Base-by-base conservation (phyloP, 768 basidiomycete species). In the Dacryopinax primogenitus region DNA sequence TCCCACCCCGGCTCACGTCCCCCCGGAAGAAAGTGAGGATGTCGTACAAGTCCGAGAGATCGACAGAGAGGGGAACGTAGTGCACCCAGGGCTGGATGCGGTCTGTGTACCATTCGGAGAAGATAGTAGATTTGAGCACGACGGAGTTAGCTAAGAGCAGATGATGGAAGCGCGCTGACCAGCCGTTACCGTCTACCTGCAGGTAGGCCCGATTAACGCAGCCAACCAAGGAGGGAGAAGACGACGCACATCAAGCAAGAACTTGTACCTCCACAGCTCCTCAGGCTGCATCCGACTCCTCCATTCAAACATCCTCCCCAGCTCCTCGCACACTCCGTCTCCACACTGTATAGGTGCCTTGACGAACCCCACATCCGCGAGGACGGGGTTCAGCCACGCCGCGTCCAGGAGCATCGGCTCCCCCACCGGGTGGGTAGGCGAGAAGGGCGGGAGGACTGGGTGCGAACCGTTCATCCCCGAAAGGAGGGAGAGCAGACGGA, bases 121-220 rank as follows among this genome's bases (percentile, higher is more conserved):
- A 87, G 67, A 87, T 80, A 0, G 86, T 87, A 34, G 83, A 78
- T 70, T 88, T 87, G 76, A 88, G 82, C 4, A 87, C 76, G 18
- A 86, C 74, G 0, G 85, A 78, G 30, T 86, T 85, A 28, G 82
- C 78, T 1, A 83, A 82, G 2, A 87, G 78, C 1, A 87, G 75
- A 2, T 85, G 76, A 66, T 85, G 85, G 72, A 87, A 88, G 2
- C 85, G 79, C n/a, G 82, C 78, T 1, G 84, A 85, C 85, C 86
- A 86, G 1, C 84, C 86, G 66, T 75, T 74, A 12, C 74, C 74
- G 61, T 76, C 75, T 67, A 64, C 26, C 45, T 37, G 32, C 51
- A 32, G 23, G 4, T 58, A 30, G 13, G 23, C 26, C 23, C 3
- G 51, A 11, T 30, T 28, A 30, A 11, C 26, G 73, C 72, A 69